Evolutionary conservation across 2,329 filamentous ascomycete genomes (phyloP), one percentile per base, ranked within the genome.

Genomic region (Trichoderma koningiopsis): DNA sequence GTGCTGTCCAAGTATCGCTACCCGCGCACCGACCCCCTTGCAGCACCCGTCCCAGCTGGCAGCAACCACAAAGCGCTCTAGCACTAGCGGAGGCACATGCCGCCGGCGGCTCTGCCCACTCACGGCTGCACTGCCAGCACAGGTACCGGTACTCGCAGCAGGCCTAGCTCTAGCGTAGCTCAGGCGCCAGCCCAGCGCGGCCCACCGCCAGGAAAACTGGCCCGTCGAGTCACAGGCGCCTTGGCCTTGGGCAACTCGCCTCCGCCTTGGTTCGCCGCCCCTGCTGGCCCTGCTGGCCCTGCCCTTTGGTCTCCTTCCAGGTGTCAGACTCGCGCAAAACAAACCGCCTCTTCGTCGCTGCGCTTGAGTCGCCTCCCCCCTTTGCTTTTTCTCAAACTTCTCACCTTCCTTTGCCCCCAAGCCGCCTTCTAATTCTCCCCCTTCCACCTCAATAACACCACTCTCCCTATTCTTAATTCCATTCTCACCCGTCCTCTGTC

Each of bases 291-390:
- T 43, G 40, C 33, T 35, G 33, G 40, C 40, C 47, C 47, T 49
- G 47, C 40, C 56, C 62, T 40, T 57, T 57, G 22, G 31, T 47
- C 49, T 16, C 40, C 31, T 40, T 63, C 63, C 53, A 66, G 55
- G 63, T 52, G 63, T 66, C 63, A 74, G 73, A 74, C 71, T 75
- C 71, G 73, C 68, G 72, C 73, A 75, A 76, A 75, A 74, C 74
- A 76, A 75, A 74, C 72, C 70, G 73, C 71, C 71, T 75, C 69
- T 72, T 73, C 40, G 71, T 70, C 71, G 69, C 69, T 68, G 70
- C 66, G 71, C 68, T 49, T 64, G 62, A 70, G 71, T 72, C 72
- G 52, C 65, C 65, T 63, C 67, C 68, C 68, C 63, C 56, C 63
- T 68, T 68, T 58, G 56, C 62, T 58, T 61, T 35, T 35, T 65